Percentiles rank a stretch among this genome's conserved stretches.
phyloP scores from a whole-genome alignment of 2,329 filamentous ascomycete genomes.

The Stagonosporopsis chrysanthemi region DNA sequence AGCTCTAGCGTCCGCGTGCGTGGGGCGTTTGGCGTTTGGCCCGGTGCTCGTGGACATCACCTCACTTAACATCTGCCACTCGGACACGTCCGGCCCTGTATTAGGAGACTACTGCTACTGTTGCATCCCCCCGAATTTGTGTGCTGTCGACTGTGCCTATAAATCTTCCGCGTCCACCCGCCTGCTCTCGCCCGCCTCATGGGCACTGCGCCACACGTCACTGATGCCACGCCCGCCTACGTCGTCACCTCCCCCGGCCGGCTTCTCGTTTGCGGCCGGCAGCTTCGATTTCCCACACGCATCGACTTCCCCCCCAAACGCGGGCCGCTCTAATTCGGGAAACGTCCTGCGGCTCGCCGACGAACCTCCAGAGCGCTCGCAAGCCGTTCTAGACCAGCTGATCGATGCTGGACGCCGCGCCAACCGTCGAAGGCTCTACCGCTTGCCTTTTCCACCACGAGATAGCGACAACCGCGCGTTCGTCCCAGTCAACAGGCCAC shows the following conservation, averaged over 20 bases:
- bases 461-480: conserved; percentile 26
- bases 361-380: conserved; percentile 19
- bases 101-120: neutral
- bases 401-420: conserved; percentile 18
- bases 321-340: conserved; percentile 14
- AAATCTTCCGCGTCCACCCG: neutral
- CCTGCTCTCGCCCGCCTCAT: conserved; percentile 13
- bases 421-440: conserved; percentile 27
- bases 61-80: conserved; percentile 1
- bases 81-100: neutral
- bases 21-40: conserved; percentile 1
- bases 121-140: neutral
- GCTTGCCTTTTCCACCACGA: conserved; percentile 32
- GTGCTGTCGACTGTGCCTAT: neutral
- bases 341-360: conserved; percentile 21
- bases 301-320: conserved; percentile 34
- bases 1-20: conserved; percentile 12
- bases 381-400: conserved; percentile 17
- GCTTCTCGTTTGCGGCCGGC: conserved; percentile 47
- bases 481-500: conserved; percentile 22
- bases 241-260: conserved; percentile 38
- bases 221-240: conserved; percentile 42
- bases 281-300: conserved; percentile 57
- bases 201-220: conserved; percentile 33
- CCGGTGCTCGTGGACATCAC: conserved; percentile 2